phyloP scores from a whole-genome alignment of 2,329 filamentous ascomycete genomes.

The Pseudonectria buxi region DNA sequence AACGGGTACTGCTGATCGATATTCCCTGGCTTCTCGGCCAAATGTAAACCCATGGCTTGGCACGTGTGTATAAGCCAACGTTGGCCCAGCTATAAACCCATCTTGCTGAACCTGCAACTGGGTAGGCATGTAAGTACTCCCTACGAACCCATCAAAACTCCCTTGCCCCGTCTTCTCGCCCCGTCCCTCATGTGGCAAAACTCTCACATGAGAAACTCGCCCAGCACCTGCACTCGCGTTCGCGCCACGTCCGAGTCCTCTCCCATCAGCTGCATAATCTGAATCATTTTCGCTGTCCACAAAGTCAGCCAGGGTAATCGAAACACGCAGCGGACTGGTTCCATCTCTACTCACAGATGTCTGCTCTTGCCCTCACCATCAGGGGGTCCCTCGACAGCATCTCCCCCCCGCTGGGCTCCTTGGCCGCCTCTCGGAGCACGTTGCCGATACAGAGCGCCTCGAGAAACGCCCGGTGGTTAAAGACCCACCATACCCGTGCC shows the following conservation, averaged over 20 bases:
- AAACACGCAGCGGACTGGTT: not conserved
- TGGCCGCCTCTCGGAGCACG: constrained; percentile 46
- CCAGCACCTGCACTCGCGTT: constrained; percentile 53
- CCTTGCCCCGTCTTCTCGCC: not conserved
- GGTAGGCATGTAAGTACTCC: too few species aligned
- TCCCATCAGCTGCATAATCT: constrained; percentile 55
- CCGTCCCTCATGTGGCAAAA: not conserved
- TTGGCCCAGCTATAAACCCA: too few species aligned
- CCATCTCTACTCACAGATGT: constrained; percentile 47
- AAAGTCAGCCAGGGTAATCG: constrained; percentile 5
- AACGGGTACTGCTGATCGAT: too few species aligned
- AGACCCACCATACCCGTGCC: constrained; percentile 77
- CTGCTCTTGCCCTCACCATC: constrained; percentile 51
- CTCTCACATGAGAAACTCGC: constrained; percentile 37
- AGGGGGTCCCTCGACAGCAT: constrained; percentile 46
- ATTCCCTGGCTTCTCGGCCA: too few species aligned
- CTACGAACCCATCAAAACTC: too few species aligned
- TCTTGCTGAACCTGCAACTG: too few species aligned
- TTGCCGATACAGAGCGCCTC: constrained; percentile 65
- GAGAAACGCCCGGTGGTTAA: constrained; percentile 73
- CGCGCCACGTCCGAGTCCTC: constrained; percentile 53
- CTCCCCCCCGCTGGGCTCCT: constrained; percentile 40
- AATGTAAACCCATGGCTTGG: not conserved
- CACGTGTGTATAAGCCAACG: too few species aligned
- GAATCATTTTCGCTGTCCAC: constrained; percentile 50